Conservation (phyloP, 345 rosid species). For the Draba incana region DNA sequence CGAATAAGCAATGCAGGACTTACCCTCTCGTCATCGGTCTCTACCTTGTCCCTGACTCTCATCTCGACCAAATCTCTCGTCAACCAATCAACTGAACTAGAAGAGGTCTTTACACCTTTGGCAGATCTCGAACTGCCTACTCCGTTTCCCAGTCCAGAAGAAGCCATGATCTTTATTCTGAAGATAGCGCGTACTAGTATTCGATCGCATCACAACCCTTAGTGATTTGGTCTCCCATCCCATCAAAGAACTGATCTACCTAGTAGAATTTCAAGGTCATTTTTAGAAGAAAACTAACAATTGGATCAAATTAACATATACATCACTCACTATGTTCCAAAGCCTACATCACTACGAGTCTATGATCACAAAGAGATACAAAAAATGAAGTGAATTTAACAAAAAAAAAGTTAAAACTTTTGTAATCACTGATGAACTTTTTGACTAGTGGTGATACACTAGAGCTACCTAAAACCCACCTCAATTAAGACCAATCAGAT, state of each 20-base stretch:
- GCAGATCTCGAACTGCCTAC: conserved; percentile 93
- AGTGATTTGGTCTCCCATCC: conserved; percentile 47
- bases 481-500: conserved; percentile 35
- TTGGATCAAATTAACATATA: not conserved
- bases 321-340: not conserved
- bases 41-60: conserved; percentile 83
- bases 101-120: conserved; percentile 82
- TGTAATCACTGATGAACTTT: conserved; percentile 5
- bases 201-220: conserved; percentile 42
- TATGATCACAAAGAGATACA: conserved; percentile 1
- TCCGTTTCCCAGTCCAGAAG: conserved; percentile 86
- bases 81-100: conserved; percentile 97
- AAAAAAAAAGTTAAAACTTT: not conserved
- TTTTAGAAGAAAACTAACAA: conserved; percentile 1
- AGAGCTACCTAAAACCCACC: conserved; percentile 5
- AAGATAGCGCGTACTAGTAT: conserved; percentile 46
- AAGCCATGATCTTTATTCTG: conserved; percentile 59
- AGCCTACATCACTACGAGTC: not conserved
- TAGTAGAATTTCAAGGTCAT: conserved; percentile 44
- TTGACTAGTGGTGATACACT: conserved; percentile 18
- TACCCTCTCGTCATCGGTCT: conserved; percentile 86
- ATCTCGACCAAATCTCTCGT: conserved; percentile 94
- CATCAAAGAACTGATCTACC: conserved; percentile 51
- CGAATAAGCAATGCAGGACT: conserved; percentile 40
- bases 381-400: not conserved